Evolutionary conservation across 2,329 filamentous ascomycete genomes (phyloP), one percentile per base, ranked within the genome.

Genomic region (Botrytis tulipae): DNA sequence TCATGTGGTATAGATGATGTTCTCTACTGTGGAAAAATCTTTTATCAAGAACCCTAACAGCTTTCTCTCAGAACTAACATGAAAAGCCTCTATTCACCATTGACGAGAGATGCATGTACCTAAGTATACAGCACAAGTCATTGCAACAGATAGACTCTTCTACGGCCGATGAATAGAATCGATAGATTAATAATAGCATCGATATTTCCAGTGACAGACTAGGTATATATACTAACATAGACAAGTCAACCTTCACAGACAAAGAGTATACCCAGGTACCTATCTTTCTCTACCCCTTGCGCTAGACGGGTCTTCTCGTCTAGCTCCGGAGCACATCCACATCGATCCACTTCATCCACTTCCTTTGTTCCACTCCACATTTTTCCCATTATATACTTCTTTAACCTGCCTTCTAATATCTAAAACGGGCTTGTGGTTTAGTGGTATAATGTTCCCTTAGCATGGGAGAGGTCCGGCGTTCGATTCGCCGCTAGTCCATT

Each of bases 331-430:
- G 35, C 16, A 62, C 25, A 42, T 62, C 35, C 35, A 40, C 35
- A 40, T 14, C 8, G 7, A n/a, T 42, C 35, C 60, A 42, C 60
- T 42, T 62, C 48, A 62, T 42, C 25, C 37, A 42, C 60, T 42
- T 62, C 37, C 4, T 42, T 42, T 42, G 60, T 62, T 62, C 25
- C 37, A 42, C 37, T 62, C 7, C 7, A 42, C 14, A 7, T 18
- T 42, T 3, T 20, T 10, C 16, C 14, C 25, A 20, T 62, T 8
- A 62, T 42, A 18, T n/a, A 0, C 0, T 2, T 18, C 2, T n/a
- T 42, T 6, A n/a, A 4, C 12, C 3, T 0, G 0, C 4, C 1
- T 8, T 1, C 0, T 1, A 6, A 4, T 12, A 62, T 62, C 22
- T 18, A 42, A 29, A 18, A n/a, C 37, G 37, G 37, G 37, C 25